Evolutionary conservation across 345 rosid genomes (phyloP), one percentile per base, ranked within the genome.

Genomic region (Pistacia vera): DNA sequence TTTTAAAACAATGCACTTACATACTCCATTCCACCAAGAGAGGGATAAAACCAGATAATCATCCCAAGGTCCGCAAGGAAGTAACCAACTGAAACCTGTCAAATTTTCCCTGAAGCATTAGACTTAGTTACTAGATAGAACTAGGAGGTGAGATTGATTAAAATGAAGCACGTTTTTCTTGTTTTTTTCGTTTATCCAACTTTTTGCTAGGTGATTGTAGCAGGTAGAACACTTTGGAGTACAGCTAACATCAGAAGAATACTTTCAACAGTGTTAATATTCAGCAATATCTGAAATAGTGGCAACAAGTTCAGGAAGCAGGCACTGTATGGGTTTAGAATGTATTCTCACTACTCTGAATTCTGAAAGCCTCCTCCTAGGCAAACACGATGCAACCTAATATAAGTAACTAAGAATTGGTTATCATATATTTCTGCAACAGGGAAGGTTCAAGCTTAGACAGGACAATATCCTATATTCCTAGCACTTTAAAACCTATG

Each of bases 21-120:
- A 83, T 89, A 95, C 77, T 95, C 97, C 82, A 84, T 77, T 77
- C 97, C 97, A 66, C 98, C 97, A 66, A 93, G 82, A 68, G 92
- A 86, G 52, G 98, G 98, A 83, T 88, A 93, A 65, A 86, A 74
- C 97, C 97, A 93, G 63, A 87, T 66, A 73, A 90, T 95, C 97
- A 93, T 91, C 63, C 77, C 91, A 68, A 95, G 88, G 78, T 95
- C 98, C 13, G 86, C 76, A 58, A 90, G 75, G 83, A 95, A 95
- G 87, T 95, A 95, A 46, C 97, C 97, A 82, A 90, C 92, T 70
- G 97, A 91, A 74, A 90, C 87, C 98, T 95, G 90, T 80, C 77
- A 78, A 83, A 41, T 74, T 48, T 48, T 48, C 30, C 51, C 25
- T 59, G 17, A 12, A 33, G 22, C 44, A 38, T 14, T 7, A 38